Evolutionary conservation across 2,329 filamentous ascomycete genomes (phyloP).

Genomic region (Lachnellula arida): DNA sequence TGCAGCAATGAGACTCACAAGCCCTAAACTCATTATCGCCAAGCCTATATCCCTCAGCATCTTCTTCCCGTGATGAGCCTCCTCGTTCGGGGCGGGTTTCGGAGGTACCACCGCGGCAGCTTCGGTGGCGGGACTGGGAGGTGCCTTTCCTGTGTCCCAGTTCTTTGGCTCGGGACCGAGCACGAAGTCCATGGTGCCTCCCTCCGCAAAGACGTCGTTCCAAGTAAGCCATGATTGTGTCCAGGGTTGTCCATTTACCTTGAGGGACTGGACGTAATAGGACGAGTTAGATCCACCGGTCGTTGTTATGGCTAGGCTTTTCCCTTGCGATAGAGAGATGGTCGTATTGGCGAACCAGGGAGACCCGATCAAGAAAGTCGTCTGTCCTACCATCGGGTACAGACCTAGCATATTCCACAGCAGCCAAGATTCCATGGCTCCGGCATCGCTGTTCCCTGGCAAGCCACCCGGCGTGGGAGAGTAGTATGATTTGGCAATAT

Average conservation of each 20-base stretch:
- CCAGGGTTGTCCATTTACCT: conserved; percentile 60
- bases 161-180: conserved; percentile 47
- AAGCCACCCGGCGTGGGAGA: conserved; percentile 48
- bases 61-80: background rate
- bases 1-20: background rate
- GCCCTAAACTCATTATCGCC: background rate
- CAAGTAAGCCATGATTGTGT: conserved; percentile 60
- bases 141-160: conserved; percentile 44
- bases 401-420: conserved; percentile 63
- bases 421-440: conserved; percentile 46
- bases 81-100: background rate
- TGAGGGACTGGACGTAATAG: conserved; percentile 60
- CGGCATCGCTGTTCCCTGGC: conserved; percentile 55
- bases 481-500: conserved; percentile 56
- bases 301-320: conserved; percentile 49
- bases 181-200: conserved; percentile 59
- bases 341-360: conserved; percentile 59
- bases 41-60: background rate
- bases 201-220: conserved; percentile 59
- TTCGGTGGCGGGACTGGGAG: conserved; percentile 55
- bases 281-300: conserved; percentile 43
- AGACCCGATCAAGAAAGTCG: conserved; percentile 59
- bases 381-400: conserved; percentile 64
- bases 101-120: background rate
- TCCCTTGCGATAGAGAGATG: conserved; percentile 51